Evolutionary conservation across 108 stramenopile species (phyloP).

Genomic region (Aureococcus anophagefferens): DNA sequence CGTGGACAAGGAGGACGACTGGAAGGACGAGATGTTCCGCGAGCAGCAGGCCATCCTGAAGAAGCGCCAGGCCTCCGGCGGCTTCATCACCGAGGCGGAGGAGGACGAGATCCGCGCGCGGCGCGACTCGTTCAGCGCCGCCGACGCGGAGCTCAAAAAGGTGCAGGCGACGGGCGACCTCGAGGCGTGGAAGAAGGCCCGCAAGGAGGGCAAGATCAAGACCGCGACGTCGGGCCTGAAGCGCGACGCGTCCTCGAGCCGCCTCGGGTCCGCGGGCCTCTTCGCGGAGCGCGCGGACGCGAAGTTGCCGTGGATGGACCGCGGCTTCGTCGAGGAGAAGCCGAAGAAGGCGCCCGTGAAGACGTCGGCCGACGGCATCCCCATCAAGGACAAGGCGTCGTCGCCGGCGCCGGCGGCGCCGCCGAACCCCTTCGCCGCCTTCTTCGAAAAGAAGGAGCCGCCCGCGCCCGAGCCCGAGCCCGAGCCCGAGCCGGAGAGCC

Average conservation of each 20-base stretch:
- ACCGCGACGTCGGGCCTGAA: background rate
- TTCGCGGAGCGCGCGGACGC: background rate
- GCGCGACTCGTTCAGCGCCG: no score
- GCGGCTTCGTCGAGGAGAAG: background rate
- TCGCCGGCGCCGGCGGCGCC: no score
- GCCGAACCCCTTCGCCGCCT: no score
- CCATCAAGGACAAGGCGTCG: no score
- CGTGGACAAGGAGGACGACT: background rate
- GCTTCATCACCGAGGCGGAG: no score
- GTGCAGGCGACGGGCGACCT: background rate
- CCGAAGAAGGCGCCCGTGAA: no score
- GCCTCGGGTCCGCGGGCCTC: background rate
- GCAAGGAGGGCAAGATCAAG: background rate
- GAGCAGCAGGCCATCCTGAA: background rate
- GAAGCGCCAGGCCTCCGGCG: background rate
- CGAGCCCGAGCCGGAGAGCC: background rate
- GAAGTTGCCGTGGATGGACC: background rate
- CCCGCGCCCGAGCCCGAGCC: background rate
- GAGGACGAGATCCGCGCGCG: no score
- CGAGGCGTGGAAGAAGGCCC: background rate
- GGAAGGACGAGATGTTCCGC: background rate
- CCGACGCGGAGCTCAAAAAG: background rate
- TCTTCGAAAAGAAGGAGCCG: background rate
- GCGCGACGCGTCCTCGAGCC: background rate
- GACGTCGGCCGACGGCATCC: no score